Conservation (phyloP, 352 stramenopile species). For the Globisporangium nodosum region DNA sequence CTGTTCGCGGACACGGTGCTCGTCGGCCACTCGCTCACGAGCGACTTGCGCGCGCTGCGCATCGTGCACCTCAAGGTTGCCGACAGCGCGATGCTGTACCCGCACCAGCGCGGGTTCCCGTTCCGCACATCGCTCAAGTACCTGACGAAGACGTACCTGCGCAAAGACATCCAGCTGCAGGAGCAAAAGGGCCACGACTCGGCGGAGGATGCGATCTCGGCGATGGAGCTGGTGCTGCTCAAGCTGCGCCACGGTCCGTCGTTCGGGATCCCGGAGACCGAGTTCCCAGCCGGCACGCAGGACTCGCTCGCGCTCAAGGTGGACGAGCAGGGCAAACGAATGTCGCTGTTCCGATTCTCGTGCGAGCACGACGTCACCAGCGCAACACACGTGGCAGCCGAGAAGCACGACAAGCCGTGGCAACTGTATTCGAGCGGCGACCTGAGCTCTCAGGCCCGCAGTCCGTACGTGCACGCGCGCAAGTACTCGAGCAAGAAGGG, state of each 20-base stretch:
- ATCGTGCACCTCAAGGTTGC: slow-evolving; percentile 65
- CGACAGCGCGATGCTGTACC: slow-evolving; percentile 81
- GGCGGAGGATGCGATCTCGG: slow-evolving; percentile 72
- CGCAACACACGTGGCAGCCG: slow-evolving; percentile 8
- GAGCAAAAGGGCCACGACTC: slow-evolving; percentile 68
- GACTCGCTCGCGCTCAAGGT: slow-evolving; percentile 68
- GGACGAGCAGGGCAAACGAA: slow-evolving; percentile 32
- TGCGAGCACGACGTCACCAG: neutral
- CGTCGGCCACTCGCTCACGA: slow-evolving; percentile 85
- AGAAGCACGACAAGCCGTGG: slow-evolving; percentile 57
- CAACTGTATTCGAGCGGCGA: slow-evolving; percentile 65
- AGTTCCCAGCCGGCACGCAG: slow-evolving; percentile 35
- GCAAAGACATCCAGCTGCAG: slow-evolving; percentile 72
- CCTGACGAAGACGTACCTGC: slow-evolving; percentile 77
- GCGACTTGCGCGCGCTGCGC: slow-evolving; percentile 71
- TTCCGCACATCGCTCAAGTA: slow-evolving; percentile 83
- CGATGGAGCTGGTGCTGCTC: slow-evolving; percentile 69
- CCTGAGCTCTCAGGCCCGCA: slow-evolving; percentile 36
- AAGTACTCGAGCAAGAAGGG: slow-evolving; percentile 6
- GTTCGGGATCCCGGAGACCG: slow-evolving; percentile 59
- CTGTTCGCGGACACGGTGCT: slow-evolving; percentile 74
- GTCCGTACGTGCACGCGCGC: slow-evolving; percentile 46
- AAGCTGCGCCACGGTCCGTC: slow-evolving; percentile 64
- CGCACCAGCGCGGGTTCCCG: slow-evolving; percentile 76
- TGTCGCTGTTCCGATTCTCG: slow-evolving; percentile 41